Percentiles rank a stretch among this genome's conserved stretches.
phyloP scores from a whole-genome alignment of 257 asterid species.

The Nicotiana attenuata region DNA sequence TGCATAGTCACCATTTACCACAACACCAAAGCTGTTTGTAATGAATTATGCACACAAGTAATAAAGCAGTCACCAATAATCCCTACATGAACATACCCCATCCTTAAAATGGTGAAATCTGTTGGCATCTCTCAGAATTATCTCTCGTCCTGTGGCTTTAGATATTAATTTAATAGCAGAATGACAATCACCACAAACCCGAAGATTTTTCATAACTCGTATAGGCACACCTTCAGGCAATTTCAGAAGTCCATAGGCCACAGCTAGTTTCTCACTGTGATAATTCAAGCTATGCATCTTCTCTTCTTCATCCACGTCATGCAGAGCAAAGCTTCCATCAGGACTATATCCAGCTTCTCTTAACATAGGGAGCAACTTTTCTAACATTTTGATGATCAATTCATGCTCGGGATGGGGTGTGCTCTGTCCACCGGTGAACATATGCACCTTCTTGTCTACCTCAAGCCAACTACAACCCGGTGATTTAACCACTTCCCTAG shows the following conservation, averaged over 20 bases:
- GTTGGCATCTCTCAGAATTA: conserved; percentile 60
- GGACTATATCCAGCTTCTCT: conserved; percentile 63
- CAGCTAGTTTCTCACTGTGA: conserved; percentile 75
- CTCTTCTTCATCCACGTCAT: conserved; percentile 68
- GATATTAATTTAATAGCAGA: conserved; percentile 51
- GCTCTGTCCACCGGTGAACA: conserved; percentile 56
- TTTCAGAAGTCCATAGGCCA: conserved; percentile 59
- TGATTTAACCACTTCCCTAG: conserved; percentile 45
- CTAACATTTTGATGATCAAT: conserved; percentile 43
- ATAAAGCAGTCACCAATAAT: conserved; percentile 46
- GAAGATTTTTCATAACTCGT: conserved; percentile 62
- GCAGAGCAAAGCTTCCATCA: conserved; percentile 45
- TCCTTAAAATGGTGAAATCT: conserved; percentile 65
- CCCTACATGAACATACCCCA: conserved; percentile 60
- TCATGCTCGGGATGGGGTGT: conserved; percentile 42
- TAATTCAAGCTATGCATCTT: conserved; percentile 42
- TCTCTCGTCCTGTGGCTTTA: conserved; percentile 42
- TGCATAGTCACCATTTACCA: not conserved
- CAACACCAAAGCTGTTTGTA: not conserved
- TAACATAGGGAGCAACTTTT: conserved; percentile 39
- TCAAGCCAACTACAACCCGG: conserved; percentile 92
- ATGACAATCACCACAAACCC: conserved; percentile 73
- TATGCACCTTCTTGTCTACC: conserved; percentile 59
- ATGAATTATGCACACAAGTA: not conserved
- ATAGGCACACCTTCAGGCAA: conserved; percentile 52